Percentiles rank a stretch among this genome's conserved stretches.
These are phyloP conservation scores for Phytophthora cajani DNA, from an alignment of 352 stramenopile genomes.

Conservation along the genomic window DNA sequence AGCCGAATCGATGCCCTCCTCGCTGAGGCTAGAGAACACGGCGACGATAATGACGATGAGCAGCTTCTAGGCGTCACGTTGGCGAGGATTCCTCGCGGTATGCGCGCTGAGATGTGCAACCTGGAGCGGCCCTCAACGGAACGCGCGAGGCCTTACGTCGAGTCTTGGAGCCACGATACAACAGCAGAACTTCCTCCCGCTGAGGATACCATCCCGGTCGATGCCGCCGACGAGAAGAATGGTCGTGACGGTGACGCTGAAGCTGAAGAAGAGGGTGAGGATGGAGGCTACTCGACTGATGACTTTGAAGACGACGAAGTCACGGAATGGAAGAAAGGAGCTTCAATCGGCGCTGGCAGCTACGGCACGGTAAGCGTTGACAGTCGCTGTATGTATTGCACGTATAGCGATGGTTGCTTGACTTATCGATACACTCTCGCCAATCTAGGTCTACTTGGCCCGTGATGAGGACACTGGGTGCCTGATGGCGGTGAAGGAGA, in stretches of 20 bases:
- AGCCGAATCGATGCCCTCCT: slow-evolving; percentile 38
- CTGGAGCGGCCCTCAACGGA: slow-evolving; percentile 13
- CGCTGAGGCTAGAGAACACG: slow-evolving; percentile 12
- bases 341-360: slow-evolving; percentile 64
- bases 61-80: slow-evolving; percentile 7
- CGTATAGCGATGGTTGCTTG: no score
- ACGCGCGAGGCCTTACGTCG: slow-evolving; percentile 6
- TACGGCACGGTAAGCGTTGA: slow-evolving; percentile 57
- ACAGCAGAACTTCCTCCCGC: slow-evolving; percentile 6
- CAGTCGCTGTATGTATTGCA: no score
- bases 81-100: slow-evolving; percentile 4
- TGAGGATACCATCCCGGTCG: neutral
- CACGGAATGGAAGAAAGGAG: slow-evolving; percentile 64
- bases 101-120: slow-evolving; percentile 14
- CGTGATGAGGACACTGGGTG: slow-evolving; percentile 90
- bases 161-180: slow-evolving; percentile 15
- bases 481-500: slow-evolving; percentile 87
- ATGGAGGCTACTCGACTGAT: slow-evolving; percentile 50
- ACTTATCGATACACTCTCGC: neutral
- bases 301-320: slow-evolving; percentile 60
- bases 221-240: slow-evolving; percentile 14
- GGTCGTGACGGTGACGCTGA: neutral
- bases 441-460: slow-evolving; percentile 83
- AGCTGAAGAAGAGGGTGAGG: slow-evolving; percentile 15
- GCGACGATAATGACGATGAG: neutral